phyloP scores from a whole-genome alignment of 129 eudicot genomes.

The Chrysanthemum seticuspe region DNA sequence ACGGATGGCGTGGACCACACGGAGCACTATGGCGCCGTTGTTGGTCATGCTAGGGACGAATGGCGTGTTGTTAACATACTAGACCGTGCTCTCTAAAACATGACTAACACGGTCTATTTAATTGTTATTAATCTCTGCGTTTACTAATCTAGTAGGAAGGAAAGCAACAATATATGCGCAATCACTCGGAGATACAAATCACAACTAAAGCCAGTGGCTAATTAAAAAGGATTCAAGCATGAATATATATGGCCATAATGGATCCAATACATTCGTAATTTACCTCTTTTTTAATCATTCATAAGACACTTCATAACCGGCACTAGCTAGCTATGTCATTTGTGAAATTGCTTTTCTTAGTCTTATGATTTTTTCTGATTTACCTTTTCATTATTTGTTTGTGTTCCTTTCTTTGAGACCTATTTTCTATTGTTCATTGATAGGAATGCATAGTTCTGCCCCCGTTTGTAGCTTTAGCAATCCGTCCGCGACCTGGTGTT shows the following conservation, averaged over 20 bases:
- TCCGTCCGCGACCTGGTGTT: conserved; percentile 98
- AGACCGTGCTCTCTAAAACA: background rate
- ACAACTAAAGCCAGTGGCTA: background rate
- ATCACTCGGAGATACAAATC: background rate
- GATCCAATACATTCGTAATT: background rate
- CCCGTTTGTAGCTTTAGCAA: conserved; percentile 91
- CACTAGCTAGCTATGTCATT: conserved; percentile 9
- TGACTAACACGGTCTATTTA: conserved; percentile 10
- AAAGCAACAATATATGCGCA: no score
- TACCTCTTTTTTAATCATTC: background rate
- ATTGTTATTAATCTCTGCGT: conserved; percentile 7
- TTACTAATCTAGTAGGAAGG: conserved; percentile 7
- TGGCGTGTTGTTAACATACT: no score
- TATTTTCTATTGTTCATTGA: conserved; percentile 18
- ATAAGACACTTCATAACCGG: background rate
- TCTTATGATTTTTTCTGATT: background rate
- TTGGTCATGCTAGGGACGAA: no score
- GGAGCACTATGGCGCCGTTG: no score
- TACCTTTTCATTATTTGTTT: conserved; percentile 7
- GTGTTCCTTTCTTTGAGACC: conserved; percentile 1
- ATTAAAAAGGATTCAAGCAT: background rate
- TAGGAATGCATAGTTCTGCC: conserved; percentile 96
- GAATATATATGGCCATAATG: conserved; percentile 9
- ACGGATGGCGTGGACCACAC: no score
- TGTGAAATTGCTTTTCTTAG: background rate